Evolutionary conservation across 2,329 filamentous ascomycete species (phyloP).

Genomic region (Leptoxyphium fumago): DNA sequence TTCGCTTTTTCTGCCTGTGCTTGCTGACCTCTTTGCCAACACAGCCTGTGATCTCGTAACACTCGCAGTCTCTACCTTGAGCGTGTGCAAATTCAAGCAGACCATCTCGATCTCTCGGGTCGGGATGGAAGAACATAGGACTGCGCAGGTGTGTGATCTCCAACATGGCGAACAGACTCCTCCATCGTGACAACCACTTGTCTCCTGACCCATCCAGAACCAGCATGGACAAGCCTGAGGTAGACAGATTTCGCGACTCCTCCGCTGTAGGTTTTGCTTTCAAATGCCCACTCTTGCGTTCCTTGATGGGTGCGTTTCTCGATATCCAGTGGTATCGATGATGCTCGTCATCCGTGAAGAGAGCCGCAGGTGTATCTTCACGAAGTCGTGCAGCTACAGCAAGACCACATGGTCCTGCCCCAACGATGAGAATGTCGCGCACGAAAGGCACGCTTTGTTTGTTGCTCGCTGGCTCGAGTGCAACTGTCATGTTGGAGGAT

Average conservation of each 20-base stretch:
- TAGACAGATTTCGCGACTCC: background rate
- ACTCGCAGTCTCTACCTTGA: slow-evolving; percentile 44
- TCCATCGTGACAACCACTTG: slow-evolving; percentile 58
- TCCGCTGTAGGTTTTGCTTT: slow-evolving; percentile 17
- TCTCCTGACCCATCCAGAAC: slow-evolving; percentile 52
- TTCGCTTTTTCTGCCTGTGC: slow-evolving; percentile 55
- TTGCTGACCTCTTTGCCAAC: slow-evolving; percentile 72
- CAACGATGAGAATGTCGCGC: slow-evolving; percentile 57
- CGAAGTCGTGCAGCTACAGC: slow-evolving; percentile 57
- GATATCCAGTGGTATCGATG: slow-evolving; percentile 66
- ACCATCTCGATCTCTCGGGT: slow-evolving; percentile 60
- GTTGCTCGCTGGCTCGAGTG: background rate
- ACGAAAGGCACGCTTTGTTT: slow-evolving; percentile 6
- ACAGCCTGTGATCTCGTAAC: slow-evolving; percentile 57
- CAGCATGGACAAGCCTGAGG: slow-evolving; percentile 31
- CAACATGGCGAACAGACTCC: slow-evolving; percentile 50
- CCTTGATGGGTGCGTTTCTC: slow-evolving; percentile 46
- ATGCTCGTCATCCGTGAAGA: slow-evolving; percentile 74
- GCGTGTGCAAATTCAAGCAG: slow-evolving; percentile 54
- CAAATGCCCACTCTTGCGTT: slow-evolving; percentile 30
- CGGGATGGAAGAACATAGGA: slow-evolving; percentile 72
- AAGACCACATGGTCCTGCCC: slow-evolving; percentile 61
- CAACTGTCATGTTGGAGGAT: background rate
- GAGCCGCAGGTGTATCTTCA: slow-evolving; percentile 59
- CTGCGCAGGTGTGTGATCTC: slow-evolving; percentile 59